Conservation (phyloP, 768 basidiomycete genomes). For the Postia placenta region DNA sequence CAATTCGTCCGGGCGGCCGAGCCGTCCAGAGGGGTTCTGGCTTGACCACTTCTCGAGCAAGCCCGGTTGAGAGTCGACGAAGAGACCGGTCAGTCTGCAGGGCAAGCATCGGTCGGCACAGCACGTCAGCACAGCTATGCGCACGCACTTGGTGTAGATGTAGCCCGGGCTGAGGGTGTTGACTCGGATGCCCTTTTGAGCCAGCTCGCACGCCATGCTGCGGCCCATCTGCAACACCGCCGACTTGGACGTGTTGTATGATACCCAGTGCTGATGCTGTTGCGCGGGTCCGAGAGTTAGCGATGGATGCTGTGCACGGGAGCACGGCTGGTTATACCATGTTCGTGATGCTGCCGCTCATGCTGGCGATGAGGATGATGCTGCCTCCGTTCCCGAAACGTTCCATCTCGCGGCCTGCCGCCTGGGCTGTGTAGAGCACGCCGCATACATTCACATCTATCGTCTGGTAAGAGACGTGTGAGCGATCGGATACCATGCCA, state of each 20-base stretch:
- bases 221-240: constrained; percentile 75
- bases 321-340: constrained; percentile 33
- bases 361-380: constrained; percentile 35
- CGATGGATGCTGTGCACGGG: no score
- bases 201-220: constrained; percentile 77
- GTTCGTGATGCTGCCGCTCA: constrained; percentile 49
- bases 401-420: constrained; percentile 28
- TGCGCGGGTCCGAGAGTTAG: neutral
- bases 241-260: constrained; percentile 71
- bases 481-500: neutral
- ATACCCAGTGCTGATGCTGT: constrained; percentile 66
- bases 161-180: constrained; percentile 72
- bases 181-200: constrained; percentile 54
- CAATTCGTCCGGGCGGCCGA: constrained; percentile 67
- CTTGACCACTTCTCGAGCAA: constrained; percentile 58
- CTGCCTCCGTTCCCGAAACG: constrained; percentile 28
- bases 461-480: constrained; percentile 32
- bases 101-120: neutral
- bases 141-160: constrained; percentile 54
- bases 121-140: no score
- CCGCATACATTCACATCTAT: constrained; percentile 55
- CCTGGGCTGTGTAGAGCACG: constrained; percentile 28
- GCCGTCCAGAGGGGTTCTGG: constrained; percentile 59
- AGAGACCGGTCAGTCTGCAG: constrained; percentile 62
- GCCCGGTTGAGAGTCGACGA: constrained; percentile 55